Evolutionary conservation across 148 eudicot genomes (phyloP).

Genomic region (Amaranthus cruentus): DNA sequence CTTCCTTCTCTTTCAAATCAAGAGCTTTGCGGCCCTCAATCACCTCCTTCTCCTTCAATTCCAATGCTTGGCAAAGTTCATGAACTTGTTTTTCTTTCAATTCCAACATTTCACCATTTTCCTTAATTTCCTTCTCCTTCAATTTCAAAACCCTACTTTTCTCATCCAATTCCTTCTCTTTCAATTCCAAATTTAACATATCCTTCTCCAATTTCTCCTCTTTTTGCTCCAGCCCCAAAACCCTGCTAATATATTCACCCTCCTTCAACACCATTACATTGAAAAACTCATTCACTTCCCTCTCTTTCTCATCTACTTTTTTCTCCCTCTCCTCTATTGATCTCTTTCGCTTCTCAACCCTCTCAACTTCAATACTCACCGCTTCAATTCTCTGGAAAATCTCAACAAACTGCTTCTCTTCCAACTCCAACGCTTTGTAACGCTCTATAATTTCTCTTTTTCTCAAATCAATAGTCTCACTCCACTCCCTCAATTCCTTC

Average conservation of each 20-base stretch:
- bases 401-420: slow-evolving; percentile 5
- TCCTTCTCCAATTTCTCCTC: not conserved
- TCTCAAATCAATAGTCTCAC: slow-evolving; percentile 6
- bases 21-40: slow-evolving; percentile 4
- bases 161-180: slow-evolving; percentile 12
- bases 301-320: not conserved
- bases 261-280: not conserved
- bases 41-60: slow-evolving; percentile 11
- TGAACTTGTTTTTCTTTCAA: slow-evolving; percentile 10
- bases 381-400: not conserved
- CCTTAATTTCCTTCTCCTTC: slow-evolving; percentile 14
- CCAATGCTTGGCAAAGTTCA: not conserved
- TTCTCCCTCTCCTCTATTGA: slow-evolving; percentile 8
- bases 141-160: not conserved
- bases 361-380: not conserved
- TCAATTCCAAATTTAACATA: slow-evolving; percentile 7
- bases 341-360: not conserved
- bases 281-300: not conserved
- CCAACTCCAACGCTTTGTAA: not conserved
- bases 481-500: slow-evolving; percentile 4
- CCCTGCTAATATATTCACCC: not conserved
- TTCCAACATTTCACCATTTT: not conserved
- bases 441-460: slow-evolving; percentile 6
- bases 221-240: not conserved
- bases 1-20: slow-evolving; percentile 6